Base-by-base conservation (phyloP, 805 yeast genomes). In the Phaffomyces antillensis region DNA sequence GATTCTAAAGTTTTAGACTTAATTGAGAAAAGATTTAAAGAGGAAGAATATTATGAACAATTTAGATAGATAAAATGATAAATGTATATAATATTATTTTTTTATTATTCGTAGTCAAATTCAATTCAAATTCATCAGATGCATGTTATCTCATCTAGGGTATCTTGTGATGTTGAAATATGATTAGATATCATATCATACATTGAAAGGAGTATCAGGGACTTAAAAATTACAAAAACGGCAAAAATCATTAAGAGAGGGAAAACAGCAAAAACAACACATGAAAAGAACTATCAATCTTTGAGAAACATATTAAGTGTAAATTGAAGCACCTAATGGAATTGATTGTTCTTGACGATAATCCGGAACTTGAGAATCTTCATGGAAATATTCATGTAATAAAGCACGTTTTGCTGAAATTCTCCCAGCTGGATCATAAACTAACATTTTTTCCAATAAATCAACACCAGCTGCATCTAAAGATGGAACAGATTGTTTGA, bases 371-470 rank as follows among this genome's bases (percentile, higher is more conserved):
- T 59, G 56, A 16, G 49, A 44, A 36, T 73, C 81, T 46, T 79
- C 83, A 48, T 73, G 76, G 67, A 87, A 88, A 64, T 88, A 93
- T 11, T 96, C 95, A 66, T 91, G 98, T 52, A 76, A 60, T 48
- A 90, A 74, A 2, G 98, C 97, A 52, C 96, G 76, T 67, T 89
- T 90, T 44, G 99, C 99, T 58, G 95, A 83, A 56, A 93, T 86
- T 63, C 99, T 75, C 51, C 83, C 79, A 42, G 95, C 89, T 18
- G 99, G 99, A 64, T 93, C 99, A 64, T 87, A 93, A 7, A 84
- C 81, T 50, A 93, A 72, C 67, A 93, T 72, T 50, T 79, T 81
- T 56, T 79, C 84, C 54, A 93, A 73, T 50, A 93, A 71, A 59
- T 90, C 93, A 47, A 88, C 76, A 24, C 98, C 99, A 48, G 84